Evolutionary conservation across 306 rosid genomes (phyloP), one percentile per base, ranked within the genome.

Genomic region (Phaseolus lunatus): DNA sequence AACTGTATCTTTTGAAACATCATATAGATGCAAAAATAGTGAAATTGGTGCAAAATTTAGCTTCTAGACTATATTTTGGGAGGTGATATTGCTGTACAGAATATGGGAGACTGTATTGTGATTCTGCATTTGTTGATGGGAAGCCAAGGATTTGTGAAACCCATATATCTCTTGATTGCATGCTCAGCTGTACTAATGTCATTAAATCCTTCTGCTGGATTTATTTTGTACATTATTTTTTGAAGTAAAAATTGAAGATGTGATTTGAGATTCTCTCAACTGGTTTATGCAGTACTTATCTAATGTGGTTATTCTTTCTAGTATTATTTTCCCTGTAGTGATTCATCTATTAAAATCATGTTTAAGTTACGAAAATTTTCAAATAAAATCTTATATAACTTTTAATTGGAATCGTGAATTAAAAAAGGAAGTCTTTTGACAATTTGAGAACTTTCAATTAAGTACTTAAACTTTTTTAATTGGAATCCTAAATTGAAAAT

Each of bases 31-130:
- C 80, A 18, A 33, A 48, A 78, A 77, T 22, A 23, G 62, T 65
- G 49, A 72, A 56, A 63, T 64, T 62, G 79, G 47, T 74, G 16
- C 68, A 19, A 37, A 37, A 61, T 19, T 49, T 70, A 62, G 71
- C 75, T 67, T 56, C 45, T 54, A 79, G 47, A 76, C 83, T 59
- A 23, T 67, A 54, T 76, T 80, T 77, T 79, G 69, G 67, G 57
- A 76, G 78, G 19, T 83, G 84, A 66, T 57, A 86, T 82, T 81
- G 80, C 65, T 78, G 87, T 83, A 81, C 87, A 83, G 90, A 78
- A 85, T 77, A 71, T 78, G 87, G 80, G 75, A 70, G 54, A 68
- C 80, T 49, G 41, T 24, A 73, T 56, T 64, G 59, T 76, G 86
- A 69, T 57, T 72, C 79, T 65, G 59, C 77, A 79, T 84, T 86